Evolutionary conservation across 2,329 filamentous ascomycete species (phyloP), one percentile per base, ranked within the genome.

Genomic region (Hypoxylon sp.): DNA sequence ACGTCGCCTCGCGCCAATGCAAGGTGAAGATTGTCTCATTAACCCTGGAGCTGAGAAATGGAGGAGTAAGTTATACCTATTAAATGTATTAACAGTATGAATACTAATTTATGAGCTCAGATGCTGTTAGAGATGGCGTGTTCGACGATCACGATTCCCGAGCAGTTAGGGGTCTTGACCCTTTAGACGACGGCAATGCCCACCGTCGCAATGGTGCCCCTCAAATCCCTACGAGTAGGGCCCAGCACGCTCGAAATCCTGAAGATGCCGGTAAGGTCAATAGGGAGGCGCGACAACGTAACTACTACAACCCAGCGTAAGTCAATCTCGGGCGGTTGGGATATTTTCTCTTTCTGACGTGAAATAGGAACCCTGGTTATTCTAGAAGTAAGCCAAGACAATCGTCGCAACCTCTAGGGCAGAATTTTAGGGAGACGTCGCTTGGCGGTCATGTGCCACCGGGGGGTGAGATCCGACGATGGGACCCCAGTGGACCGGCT

Each of bases 131-230:
- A 1, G 10, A 57, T 5, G 71, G 71, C 3, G 0, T 23, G 0
- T 76, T 76, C 11, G 19, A 74, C 0, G 72, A 75, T 28, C 62
- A 68, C 2, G 74, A 73, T 7, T 63, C 63, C n/a, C 65, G 51
- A 7, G 69, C n/a, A 4, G 72, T 72, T 3, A 66, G 52, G 2
- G 51, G 36, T 3, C 57, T 74, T 25, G 71, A 74, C 49, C 28
- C 63, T 1, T 53, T 75, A 23, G 71, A 74, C 11, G 30, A 45
- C 14, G 74, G 74, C 28, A 69, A 75, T 19, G 68, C 72, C 1
- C 74, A 75, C 34, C 74, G 74, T 3, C 43, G 52, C 2, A 60
- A 50, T 17, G 34, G 34, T 23, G 17, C 38, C 7, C 11, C 38
- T 10, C 7, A 4, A 3, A 19, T 21, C 19, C 38, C 17, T 21